phyloP scores from a whole-genome alignment of 257 asterid species.

The Plantago elongata region DNA sequence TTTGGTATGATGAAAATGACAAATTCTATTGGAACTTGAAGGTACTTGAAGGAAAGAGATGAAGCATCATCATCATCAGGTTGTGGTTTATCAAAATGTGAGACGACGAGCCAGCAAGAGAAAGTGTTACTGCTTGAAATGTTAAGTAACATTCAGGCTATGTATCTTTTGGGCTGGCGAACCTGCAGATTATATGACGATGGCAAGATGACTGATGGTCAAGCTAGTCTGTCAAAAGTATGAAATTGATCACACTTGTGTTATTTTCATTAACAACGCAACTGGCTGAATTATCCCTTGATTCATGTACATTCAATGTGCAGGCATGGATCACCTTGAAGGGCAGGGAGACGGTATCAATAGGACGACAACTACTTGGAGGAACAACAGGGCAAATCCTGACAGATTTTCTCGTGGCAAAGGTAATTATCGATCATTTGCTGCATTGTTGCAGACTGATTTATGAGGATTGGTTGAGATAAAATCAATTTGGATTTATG shows the following conservation, averaged over 20 bases:
- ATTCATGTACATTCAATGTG: neutral
- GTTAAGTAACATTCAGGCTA: conserved; percentile 85
- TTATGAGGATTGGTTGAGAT: too few species aligned
- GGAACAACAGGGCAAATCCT: conserved; percentile 62
- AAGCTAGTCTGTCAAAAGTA: conserved; percentile 96
- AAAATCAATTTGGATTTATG: too few species aligned
- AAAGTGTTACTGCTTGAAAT: conserved; percentile 83
- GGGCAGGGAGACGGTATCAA: conserved; percentile 82
- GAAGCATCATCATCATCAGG: conserved; percentile 51
- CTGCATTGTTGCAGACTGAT: neutral
- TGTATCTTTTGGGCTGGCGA: conserved; percentile 90
- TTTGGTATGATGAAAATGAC: too few species aligned
- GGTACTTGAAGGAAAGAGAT: conserved; percentile 94
- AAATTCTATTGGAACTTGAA: conserved; percentile 14
- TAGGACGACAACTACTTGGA: conserved; percentile 92
- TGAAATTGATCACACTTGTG: neutral
- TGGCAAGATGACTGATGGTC: conserved; percentile 93
- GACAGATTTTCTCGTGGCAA: conserved; percentile 72
- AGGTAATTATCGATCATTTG: conserved; percentile 34
- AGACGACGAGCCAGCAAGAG: conserved; percentile 52
- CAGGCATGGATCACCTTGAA: conserved; percentile 81
- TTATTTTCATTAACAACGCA: conserved; percentile 4
- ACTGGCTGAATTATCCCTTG: neutral
- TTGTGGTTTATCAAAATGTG: too few species aligned
- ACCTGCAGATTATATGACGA: conserved; percentile 86